phyloP scores from a whole-genome alignment of 768 basidiomycete genomes.

The Podaxis sp. region DNA sequence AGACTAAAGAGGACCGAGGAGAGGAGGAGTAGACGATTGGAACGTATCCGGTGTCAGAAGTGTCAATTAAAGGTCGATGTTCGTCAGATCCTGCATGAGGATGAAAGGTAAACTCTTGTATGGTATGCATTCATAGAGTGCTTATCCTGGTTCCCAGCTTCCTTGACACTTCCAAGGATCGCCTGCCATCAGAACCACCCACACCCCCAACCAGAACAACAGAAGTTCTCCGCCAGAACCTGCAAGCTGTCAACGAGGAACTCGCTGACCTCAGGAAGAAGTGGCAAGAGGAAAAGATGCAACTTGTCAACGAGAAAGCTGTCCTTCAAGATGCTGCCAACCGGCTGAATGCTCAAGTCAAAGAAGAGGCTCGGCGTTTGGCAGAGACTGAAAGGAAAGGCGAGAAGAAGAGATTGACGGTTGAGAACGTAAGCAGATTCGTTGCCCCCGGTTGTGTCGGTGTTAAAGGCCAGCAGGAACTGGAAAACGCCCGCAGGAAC shows the following conservation, averaged over 20 bases:
- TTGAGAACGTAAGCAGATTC: slow-evolving; percentile 51
- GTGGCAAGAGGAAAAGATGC: slow-evolving; percentile 69
- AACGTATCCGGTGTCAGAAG: slow-evolving; percentile 65
- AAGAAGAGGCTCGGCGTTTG: slow-evolving; percentile 56
- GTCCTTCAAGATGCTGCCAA: slow-evolving; percentile 71
- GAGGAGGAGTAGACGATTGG: slow-evolving; percentile 59
- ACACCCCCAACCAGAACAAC: slow-evolving; percentile 69
- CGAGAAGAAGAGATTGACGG: slow-evolving; percentile 46
- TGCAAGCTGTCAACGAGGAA: slow-evolving; percentile 62
- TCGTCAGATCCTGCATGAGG: slow-evolving; percentile 39
- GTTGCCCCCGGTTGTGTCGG: neutral
- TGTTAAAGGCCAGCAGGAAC: slow-evolving; percentile 49
- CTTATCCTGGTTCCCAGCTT: slow-evolving; percentile 38
- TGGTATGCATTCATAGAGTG: neutral
- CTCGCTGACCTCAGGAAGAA: slow-evolving; percentile 62
- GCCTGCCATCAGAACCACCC: slow-evolving; percentile 56
- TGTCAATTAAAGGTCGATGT: slow-evolving; percentile 66
- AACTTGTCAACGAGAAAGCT: slow-evolving; percentile 68
- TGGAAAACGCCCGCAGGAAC: slow-evolving; percentile 62
- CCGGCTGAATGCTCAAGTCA: slow-evolving; percentile 63
- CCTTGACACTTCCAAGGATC: slow-evolving; percentile 47
- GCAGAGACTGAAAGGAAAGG: slow-evolving; percentile 51
- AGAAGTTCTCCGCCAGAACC: slow-evolving; percentile 59
- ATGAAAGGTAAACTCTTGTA: slow-evolving; percentile 56
- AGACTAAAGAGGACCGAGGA: slow-evolving; percentile 68